Base-by-base conservation (phyloP, 1,284 basidiomycete species). In the Heterobasidion irregulare region DNA sequence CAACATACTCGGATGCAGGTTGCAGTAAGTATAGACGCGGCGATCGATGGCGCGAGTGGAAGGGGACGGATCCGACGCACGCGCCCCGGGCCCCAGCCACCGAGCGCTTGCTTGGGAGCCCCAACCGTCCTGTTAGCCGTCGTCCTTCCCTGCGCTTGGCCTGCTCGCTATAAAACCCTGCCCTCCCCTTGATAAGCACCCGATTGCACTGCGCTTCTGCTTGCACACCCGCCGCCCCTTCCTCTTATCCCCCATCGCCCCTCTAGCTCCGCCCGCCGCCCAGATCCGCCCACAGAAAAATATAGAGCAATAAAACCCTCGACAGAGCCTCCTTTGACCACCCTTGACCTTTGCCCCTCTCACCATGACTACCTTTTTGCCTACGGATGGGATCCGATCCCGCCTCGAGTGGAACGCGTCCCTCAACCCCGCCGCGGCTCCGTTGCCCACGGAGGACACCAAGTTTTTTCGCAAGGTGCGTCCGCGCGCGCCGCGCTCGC, bases 401-500 rank as follows among this genome's bases (percentile, higher is more conserved):
- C 92, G 94, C 70, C 83, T 97, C 68, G 86, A 94, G 71, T 98
- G 94, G 94, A 85, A 89, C 65, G 86, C 92, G 50, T 82, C 80
- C 61, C 78, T 97, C 66, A 86, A 79, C 72, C 87, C 92, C 57
- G 72, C 80, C 61, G 78, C 80, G 59, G 81, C 82, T 38, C 77
- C 88, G 62, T 74, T 81, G 62, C 81, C 88, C 62, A 80, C 82
- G 43, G 82, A 88, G 56, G 79, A 84, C 59, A 91, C 90, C 66
- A 94, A 93, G 75, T 92, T 77, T 71, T 73, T 86, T 64, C 89
- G 94, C 75, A 98, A 96, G 83, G 94, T 93, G 57, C 63, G 79
- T 70, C 15, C 44, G 47, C 50, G 12, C 48, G 6, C 48, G 12
- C 13, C 48, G 59, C 57, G 51, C 46, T 45, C 41, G 32, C 34